These are phyloP conservation scores for Saussurea involucrata DNA, from an alignment of 129 eudicot genomes.

Conservation along the genomic window DNA sequence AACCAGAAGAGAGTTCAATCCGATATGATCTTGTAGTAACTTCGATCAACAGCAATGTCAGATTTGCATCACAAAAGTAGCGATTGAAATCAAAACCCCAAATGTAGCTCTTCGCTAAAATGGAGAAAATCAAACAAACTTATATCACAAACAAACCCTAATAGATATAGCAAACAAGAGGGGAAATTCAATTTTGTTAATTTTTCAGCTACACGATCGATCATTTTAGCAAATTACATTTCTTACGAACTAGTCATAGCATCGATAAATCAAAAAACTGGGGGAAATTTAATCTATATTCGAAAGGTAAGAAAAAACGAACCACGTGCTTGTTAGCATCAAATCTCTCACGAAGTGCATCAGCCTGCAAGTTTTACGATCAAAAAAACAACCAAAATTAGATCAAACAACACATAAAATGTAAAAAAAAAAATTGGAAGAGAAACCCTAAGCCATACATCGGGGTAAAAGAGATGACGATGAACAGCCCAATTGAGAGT, in stretches of 20 bases:
- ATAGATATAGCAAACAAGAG: background rate
- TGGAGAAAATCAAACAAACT: background rate
- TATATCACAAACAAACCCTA: background rate
- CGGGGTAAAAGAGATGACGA: slow-evolving; percentile 90
- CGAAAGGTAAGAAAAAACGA: slow-evolving; percentile 1
- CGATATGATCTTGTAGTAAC: too few species aligned
- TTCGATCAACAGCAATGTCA: too few species aligned
- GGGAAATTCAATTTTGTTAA: background rate
- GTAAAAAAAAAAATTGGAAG: background rate
- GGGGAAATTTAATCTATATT: background rate
- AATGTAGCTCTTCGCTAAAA: background rate
- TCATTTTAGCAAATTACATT: background rate
- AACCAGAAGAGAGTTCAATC: too few species aligned
- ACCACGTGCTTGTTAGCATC: slow-evolving; percentile 86
- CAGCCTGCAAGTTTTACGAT: slow-evolving; percentile 49
- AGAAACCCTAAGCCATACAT: slow-evolving; percentile 65
- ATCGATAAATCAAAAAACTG: background rate
- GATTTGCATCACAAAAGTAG: too few species aligned
- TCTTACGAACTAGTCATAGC: background rate
- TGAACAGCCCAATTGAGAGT: slow-evolving; percentile 99
- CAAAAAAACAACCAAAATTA: background rate
- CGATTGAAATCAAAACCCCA: background rate
- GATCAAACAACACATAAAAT: background rate
- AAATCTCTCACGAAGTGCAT: slow-evolving; percentile 74
- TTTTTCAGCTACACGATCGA: background rate